Evolutionary conservation across 257 asterid species (phyloP), one percentile per base, ranked within the genome.

Genomic region (Echium plantagineum): DNA sequence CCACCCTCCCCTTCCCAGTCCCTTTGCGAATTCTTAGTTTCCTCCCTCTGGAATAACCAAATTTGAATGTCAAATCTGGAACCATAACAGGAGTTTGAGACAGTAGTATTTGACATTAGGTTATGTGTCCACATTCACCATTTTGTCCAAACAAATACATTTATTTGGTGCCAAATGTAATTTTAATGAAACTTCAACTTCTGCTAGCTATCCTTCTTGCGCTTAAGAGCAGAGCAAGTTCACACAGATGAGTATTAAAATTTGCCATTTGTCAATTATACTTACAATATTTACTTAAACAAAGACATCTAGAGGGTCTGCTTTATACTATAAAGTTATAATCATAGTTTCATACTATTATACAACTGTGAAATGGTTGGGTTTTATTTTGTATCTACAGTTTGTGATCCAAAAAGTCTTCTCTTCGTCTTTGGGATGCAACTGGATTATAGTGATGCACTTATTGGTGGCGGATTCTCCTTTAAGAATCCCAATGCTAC

Each of bases 401-500:
- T 89, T 63, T 84, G 94, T 76, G 97, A 89, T 83, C 93, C 97
- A 4, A 89, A 89, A 75, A 89, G 97, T 74, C 94, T 86, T 58
- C 93, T 89, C 46, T 84, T 86, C 73, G 64, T 89, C 21, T 89
- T 57, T 4, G 97, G 97, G 32, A 82, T 89, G 94, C 97, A 89
- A 73, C 83, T 86, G 63, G 97, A 89, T 76, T 89, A 82, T 74
- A 89, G 95, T 8, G 85, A 89, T 76, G 94, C 97, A 32, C 95
- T 89, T 70, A 89, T 86, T n/a, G 97, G 97, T 2, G 97, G 97
- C 55, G 97, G 95, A 22, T 89, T 86, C 72, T 82, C 88, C 72
- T 89, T 89, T 86, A 84, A 77, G 78, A 89, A 89, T 62, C 97
- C 97, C 42, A 89, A 89, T 58, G 97, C 97, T 35, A 86, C 94